Conservation (phyloP, 176 grass and related monocot genomes). For the Neostapfia colusana region DNA sequence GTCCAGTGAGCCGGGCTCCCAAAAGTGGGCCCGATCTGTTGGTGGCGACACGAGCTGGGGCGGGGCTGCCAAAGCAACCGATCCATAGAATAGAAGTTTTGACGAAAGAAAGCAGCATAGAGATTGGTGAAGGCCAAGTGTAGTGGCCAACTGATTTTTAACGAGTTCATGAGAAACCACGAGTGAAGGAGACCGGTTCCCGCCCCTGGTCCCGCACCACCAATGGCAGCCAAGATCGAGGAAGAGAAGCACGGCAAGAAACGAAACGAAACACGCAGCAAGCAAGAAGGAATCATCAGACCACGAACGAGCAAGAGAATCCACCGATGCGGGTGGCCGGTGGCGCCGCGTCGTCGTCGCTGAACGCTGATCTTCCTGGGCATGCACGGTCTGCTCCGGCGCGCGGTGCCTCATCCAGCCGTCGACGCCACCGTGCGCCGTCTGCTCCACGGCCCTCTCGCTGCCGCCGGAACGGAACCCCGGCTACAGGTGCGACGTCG, state of each 20-base stretch:
- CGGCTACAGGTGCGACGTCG: conserved; percentile 63
- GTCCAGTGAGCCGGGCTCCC: background rate
- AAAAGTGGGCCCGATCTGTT: background rate
- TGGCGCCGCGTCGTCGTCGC: conserved; percentile 35
- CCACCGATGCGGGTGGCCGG: background rate
- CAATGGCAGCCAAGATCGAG: background rate
- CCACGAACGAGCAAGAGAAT: background rate
- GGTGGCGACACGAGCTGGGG: background rate
- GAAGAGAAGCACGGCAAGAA: background rate
- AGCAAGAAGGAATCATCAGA: conserved; percentile 3
- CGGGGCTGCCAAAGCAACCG: background rate
- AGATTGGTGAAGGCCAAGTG: background rate
- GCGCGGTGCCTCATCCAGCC: conserved; percentile 67
- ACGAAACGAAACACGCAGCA: background rate
- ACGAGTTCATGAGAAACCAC: background rate
- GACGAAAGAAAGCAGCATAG: background rate
- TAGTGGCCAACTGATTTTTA: background rate
- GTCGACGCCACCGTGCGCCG: conserved; percentile 62
- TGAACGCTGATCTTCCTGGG: conserved; percentile 82
- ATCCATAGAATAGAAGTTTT: background rate
- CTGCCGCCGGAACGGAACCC: conserved; percentile 64
- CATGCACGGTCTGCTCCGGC: conserved; percentile 82
- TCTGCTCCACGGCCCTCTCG: conserved; percentile 69
- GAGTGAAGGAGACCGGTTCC: conserved; percentile 5
- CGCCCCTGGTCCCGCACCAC: background rate